phyloP scores from a whole-genome alignment of 768 basidiomycete genomes.

The Cystofilobasidium ferigula region DNA sequence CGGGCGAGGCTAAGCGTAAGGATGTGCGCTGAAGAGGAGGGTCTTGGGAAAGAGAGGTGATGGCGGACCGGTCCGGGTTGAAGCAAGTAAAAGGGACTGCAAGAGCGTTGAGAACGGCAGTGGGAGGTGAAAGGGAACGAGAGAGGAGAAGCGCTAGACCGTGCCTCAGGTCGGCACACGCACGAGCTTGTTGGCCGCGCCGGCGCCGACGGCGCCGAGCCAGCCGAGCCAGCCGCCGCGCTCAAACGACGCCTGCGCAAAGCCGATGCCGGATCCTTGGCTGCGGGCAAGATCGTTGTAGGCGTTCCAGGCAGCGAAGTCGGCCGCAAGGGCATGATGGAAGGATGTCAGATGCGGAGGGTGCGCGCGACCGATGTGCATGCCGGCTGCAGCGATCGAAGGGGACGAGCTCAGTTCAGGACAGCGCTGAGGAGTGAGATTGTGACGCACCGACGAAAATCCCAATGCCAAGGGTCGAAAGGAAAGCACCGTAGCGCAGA shows the following conservation, averaged over 20 bases:
- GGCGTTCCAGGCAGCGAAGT: conserved; percentile 7
- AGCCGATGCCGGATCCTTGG: conserved; percentile 18
- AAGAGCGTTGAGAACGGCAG: too few species aligned
- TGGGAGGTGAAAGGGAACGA: too few species aligned
- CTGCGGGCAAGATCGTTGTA: conserved; percentile 24
- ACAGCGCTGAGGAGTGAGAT: neutral
- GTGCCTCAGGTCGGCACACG: conserved; percentile 7
- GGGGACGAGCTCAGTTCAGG: neutral
- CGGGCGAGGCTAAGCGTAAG: too few species aligned
- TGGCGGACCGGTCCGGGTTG: too few species aligned
- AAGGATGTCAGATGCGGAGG: neutral
- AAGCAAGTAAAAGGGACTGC: too few species aligned
- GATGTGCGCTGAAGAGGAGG: too few species aligned
- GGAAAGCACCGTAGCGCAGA: neutral
- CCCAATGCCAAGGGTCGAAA: neutral
- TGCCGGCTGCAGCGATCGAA: neutral
- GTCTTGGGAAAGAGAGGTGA: too few species aligned
- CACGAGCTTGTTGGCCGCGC: neutral
- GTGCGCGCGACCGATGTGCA: neutral
- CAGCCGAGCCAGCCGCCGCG: neutral
- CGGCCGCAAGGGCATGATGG: neutral
- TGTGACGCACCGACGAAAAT: conserved; percentile 1
- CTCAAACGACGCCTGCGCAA: neutral
- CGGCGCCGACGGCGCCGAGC: neutral
- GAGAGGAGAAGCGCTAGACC: too few species aligned